A percentile compares a stretch with the other conserved stretches of the same genome.
These are phyloP conservation scores for Wallacemonas rigidus DNA, from an alignment of 208 protist genomes.

Conservation along the genomic window DNA sequence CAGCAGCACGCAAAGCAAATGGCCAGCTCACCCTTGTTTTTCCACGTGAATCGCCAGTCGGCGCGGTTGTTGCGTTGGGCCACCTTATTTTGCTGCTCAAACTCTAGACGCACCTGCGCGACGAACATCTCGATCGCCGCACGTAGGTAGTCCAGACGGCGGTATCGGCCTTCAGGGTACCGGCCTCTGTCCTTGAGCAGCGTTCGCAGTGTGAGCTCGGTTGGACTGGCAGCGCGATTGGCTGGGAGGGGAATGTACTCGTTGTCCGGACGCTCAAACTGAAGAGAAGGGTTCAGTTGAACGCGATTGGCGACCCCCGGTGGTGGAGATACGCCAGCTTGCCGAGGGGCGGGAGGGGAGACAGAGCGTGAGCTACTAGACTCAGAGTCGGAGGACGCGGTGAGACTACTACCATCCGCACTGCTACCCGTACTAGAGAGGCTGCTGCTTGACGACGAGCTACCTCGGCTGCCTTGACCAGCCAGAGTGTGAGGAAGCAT, in stretches of 20 bases:
- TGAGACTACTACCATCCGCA: slow-evolving; percentile 24
- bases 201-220: slow-evolving; percentile 31
- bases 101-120: slow-evolving; percentile 59
- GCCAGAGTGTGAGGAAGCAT: slow-evolving; percentile 2
- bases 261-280: slow-evolving; percentile 68
- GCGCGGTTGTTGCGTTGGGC: slow-evolving; percentile 35
- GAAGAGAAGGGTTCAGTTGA: slow-evolving; percentile 63
- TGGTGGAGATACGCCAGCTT: slow-evolving; percentile 1
- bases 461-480: slow-evolving; percentile 3
- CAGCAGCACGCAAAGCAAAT: slow-evolving; percentile 86
- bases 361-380: slow-evolving; percentile 20
- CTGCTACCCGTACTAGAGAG: slow-evolving; percentile 31
- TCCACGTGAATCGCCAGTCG: slow-evolving; percentile 73
- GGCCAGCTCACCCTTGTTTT: slow-evolving; percentile 83
- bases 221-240: slow-evolving; percentile 22
- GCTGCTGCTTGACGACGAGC: slow-evolving; percentile 15
- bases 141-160: slow-evolving; percentile 78
- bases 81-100: slow-evolving; percentile 48
- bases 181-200: slow-evolving; percentile 47
- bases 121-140: slow-evolving; percentile 84
- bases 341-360: slow-evolving; percentile 4
- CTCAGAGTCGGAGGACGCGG: slow-evolving; percentile 20
- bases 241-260: slow-evolving; percentile 67
- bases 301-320: slow-evolving; percentile 23
- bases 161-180: slow-evolving; percentile 72